phyloP scores from a whole-genome alignment of 2,329 filamentous ascomycete species.

The Diplodia scrobiculata region DNA sequence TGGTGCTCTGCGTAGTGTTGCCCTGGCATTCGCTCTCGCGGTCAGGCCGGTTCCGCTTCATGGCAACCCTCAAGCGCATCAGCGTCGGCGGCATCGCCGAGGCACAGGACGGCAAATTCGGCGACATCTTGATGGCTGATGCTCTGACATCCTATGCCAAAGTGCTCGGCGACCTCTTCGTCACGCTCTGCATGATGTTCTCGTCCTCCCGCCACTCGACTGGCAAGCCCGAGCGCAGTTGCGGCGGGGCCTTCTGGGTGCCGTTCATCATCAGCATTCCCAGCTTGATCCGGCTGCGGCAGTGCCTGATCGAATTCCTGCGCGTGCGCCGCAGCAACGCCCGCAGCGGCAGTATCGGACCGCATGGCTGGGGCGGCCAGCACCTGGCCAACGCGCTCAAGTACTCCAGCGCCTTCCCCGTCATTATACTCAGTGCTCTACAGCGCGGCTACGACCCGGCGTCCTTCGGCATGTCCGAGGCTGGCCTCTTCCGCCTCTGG shows the following conservation, averaged over 20 bases:
- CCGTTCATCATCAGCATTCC: conserved; percentile 83
- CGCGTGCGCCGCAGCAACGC: conserved; percentile 64
- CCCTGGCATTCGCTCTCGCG: conserved; percentile 70
- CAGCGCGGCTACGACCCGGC: conserved; percentile 64
- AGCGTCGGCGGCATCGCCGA: conserved; percentile 83
- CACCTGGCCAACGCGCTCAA: conserved; percentile 93
- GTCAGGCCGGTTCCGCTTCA: conserved; percentile 72
- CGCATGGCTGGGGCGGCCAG: conserved; percentile 73
- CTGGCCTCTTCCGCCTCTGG: conserved; percentile 60
- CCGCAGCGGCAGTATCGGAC: conserved; percentile 42
- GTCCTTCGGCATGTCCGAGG: conserved; percentile 57
- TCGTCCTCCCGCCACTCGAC: conserved; percentile 71
- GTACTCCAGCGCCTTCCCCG: conserved; percentile 91
- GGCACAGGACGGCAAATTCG: conserved; percentile 86
- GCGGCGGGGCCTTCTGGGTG: conserved; percentile 76
- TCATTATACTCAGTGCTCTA: conserved; percentile 77
- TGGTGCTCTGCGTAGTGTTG: conserved; percentile 70
- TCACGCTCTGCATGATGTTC: conserved; percentile 85
- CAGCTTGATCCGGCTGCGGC: conserved; percentile 80
- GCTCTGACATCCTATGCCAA: conserved; percentile 93
- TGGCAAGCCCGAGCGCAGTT: conserved; percentile 75
- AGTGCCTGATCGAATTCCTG: conserved; percentile 86
- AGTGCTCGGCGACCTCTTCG: conserved; percentile 84
- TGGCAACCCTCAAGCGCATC: conserved; percentile 74
- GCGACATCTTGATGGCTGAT: conserved; percentile 90